Conservation (phyloP, 2,329 filamentous ascomycete species). For the Alternaria rosae region DNA sequence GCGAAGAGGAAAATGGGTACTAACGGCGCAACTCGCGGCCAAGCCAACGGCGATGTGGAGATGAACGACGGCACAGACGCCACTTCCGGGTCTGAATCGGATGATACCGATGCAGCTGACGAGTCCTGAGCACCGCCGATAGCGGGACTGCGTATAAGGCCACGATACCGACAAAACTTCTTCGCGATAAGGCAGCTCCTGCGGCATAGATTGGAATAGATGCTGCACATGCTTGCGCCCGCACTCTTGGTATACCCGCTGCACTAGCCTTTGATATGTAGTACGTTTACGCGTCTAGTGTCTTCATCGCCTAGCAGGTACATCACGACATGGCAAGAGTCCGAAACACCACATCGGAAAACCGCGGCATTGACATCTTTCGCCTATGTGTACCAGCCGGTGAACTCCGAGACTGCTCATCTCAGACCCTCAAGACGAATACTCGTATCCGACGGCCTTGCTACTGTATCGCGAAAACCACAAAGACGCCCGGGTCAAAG, state of each 20-base stretch:
- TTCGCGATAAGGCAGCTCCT: background rate
- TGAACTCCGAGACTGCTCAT: background rate
- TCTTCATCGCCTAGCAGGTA: conserved; percentile 21
- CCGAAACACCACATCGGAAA: conserved; percentile 11
- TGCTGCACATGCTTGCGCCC: conserved; percentile 4
- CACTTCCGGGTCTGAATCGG: conserved; percentile 29
- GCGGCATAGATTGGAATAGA: conserved; percentile 16
- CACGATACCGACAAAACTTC: background rate
- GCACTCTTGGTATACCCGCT: conserved; percentile 2
- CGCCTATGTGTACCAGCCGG: conserved; percentile 1
- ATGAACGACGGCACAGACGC: conserved; percentile 33
- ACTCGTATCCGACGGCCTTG: background rate
- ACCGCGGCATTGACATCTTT: background rate
- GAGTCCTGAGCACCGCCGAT: conserved; percentile 12
- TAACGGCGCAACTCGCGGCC: conserved; percentile 25
- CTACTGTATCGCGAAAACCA: background rate
- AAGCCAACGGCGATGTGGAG: conserved; percentile 36
- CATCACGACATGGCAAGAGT: conserved; percentile 14
- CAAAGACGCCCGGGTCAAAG: background rate
- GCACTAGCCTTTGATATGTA: conserved; percentile 16
- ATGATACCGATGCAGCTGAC: conserved; percentile 18
- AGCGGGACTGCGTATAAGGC: background rate
- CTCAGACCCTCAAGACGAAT: background rate
- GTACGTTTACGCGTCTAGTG: conserved; percentile 10
- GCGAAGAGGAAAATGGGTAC: conserved; percentile 28